Conservation (phyloP, 2,329 filamentous ascomycete species). For the Talaromyces atroroseus region DNA sequence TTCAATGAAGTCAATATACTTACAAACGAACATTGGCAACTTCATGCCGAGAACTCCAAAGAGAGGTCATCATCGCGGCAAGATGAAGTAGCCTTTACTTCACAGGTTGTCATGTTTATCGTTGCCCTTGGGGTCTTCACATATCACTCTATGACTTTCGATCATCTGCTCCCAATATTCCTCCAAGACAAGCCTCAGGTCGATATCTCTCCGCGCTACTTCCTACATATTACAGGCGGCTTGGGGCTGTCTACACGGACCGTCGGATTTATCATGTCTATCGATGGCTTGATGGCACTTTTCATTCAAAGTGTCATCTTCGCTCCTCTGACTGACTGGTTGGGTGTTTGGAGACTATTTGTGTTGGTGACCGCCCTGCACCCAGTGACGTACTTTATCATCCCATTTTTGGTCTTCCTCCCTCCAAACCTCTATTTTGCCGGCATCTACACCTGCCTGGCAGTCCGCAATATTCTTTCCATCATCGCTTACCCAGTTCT, state of each 20-base stretch:
- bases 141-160: constrained; percentile 92
- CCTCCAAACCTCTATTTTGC: constrained; percentile 50
- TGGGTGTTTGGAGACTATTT: constrained; percentile 65
- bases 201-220: constrained; percentile 27
- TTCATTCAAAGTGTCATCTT: constrained; percentile 69
- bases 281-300: constrained; percentile 67
- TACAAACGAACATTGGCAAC: constrained; percentile 49
- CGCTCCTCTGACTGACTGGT: constrained; percentile 55
- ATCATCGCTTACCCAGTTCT: constrained; percentile 65
- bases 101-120: constrained; percentile 67
- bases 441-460: constrained; percentile 61
- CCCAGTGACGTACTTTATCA: constrained; percentile 62
- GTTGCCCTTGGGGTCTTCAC: constrained; percentile 84
- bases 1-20: constrained; percentile 56
- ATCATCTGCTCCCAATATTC: constrained; percentile 88
- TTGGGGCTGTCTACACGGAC: constrained; percentile 61
- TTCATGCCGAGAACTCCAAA: constrained; percentile 43
- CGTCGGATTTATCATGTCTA: constrained; percentile 62
- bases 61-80: constrained; percentile 24
- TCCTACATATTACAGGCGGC: constrained; percentile 53
- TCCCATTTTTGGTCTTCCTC: constrained; percentile 61
- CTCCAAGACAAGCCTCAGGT: constrained; percentile 61
- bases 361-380: constrained; percentile 60
- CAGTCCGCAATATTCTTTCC: constrained; percentile 61
- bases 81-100: constrained; percentile 50